Conservation (phyloP, 257 asterid genomes). For the Solanum chiquidenum region DNA sequence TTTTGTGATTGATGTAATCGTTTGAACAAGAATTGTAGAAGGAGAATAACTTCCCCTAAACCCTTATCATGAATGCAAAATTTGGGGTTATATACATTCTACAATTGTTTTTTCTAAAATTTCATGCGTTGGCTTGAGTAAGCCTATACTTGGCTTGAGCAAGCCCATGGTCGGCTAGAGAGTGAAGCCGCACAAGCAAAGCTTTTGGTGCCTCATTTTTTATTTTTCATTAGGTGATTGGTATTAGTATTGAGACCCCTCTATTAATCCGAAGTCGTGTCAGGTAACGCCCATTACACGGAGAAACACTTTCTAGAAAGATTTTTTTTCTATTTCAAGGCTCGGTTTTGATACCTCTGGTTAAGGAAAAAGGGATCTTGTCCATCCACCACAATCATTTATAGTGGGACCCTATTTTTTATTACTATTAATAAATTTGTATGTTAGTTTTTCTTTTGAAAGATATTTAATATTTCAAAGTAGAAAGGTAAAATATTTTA, state of each 20-base stretch:
- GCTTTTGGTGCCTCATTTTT: background rate
- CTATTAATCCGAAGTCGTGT: background rate
- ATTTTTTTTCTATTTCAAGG: background rate
- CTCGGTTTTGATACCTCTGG: background rate
- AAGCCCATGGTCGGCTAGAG: background rate
- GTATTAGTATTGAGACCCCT: background rate
- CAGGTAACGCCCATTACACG: background rate
- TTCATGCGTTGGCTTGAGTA: background rate
- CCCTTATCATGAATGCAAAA: background rate
- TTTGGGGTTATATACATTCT: background rate
- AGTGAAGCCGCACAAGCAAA: background rate
- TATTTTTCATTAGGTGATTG: background rate
- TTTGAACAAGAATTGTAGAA: background rate
- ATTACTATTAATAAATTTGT: background rate
- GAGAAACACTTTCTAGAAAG: background rate
- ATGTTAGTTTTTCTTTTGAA: background rate
- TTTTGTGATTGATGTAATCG: background rate
- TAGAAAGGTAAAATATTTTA: background rate
- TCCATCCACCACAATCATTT: background rate
- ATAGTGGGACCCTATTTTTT: background rate
- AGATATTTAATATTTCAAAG: background rate
- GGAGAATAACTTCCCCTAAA: background rate
- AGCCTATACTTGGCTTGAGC: background rate
- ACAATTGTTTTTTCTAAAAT: background rate
- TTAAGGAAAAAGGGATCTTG: background rate